Evolutionary conservation across 1,139 yeast genomes (phyloP).

Genomic region (Lipomyces yarrowii): DNA sequence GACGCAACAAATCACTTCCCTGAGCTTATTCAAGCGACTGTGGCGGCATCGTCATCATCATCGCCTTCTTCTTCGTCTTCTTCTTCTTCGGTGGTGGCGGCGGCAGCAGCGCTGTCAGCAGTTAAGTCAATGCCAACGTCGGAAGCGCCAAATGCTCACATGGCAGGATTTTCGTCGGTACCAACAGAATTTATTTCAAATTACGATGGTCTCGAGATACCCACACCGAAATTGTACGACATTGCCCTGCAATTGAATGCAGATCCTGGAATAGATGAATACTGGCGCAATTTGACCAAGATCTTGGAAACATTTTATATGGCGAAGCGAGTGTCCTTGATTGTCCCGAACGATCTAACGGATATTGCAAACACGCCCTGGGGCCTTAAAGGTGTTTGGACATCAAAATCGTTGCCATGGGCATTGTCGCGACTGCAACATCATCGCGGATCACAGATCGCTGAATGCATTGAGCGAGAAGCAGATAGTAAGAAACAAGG

Average conservation of each 20-base stretch:
- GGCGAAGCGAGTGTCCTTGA: conserved; percentile 40
- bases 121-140: not conserved
- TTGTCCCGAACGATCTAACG: conserved; percentile 43
- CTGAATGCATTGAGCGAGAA: conserved; percentile 25
- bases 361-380: conserved; percentile 43
- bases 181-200: conserved; percentile 6
- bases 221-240: conserved; percentile 39
- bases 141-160: not conserved
- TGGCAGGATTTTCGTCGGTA: conserved; percentile 12
- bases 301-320: conserved; percentile 38
- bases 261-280: conserved; percentile 42
- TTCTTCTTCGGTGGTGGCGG: too few relatives aligned
- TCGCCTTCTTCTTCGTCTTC: too few relatives aligned
- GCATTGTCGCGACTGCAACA: conserved; percentile 27
- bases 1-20: not conserved
- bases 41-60: not conserved
- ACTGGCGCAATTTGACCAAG: conserved; percentile 38
- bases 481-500: conserved; percentile 1
- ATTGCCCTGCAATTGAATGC: conserved; percentile 39
- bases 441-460: conserved; percentile 21
- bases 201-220: conserved; percentile 25
- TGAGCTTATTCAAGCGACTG: not conserved
- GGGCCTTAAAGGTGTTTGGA: conserved; percentile 44
- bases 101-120: not conserved
- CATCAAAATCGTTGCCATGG: conserved; percentile 26